These are phyloP conservation scores for Tirmania nivea DNA, from an alignment of 495 filamentous ascomycete species.

Conservation along the genomic window DNA sequence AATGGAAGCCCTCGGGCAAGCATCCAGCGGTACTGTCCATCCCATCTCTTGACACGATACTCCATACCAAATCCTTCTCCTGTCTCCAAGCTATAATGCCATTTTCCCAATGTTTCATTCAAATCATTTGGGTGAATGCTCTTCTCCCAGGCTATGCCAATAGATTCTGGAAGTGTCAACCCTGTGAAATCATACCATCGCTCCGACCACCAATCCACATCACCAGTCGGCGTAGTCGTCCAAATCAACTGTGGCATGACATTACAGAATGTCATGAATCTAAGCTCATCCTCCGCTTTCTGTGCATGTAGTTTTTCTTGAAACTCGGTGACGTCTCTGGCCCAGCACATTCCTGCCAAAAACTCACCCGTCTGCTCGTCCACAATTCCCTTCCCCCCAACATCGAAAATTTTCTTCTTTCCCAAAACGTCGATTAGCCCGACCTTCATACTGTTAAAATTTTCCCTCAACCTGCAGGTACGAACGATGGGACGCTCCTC, in stretches of 20 bases:
- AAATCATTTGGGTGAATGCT: constrained; percentile 27
- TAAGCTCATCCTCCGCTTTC: constrained; percentile 37
- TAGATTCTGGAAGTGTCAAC: constrained; percentile 29
- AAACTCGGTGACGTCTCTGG: constrained; percentile 43
- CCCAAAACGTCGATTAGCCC: constrained; percentile 32
- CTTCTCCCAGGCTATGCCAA: constrained; percentile 14
- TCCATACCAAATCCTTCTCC: constrained; percentile 44
- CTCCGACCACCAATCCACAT: constrained; percentile 43
- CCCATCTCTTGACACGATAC: constrained; percentile 39
- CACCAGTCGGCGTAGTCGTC: constrained; percentile 38
- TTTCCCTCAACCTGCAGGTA: constrained; percentile 32
- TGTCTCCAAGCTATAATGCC: constrained; percentile 36
- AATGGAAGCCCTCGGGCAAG: constrained; percentile 42
- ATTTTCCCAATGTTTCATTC: constrained; percentile 26
- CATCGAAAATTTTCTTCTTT: constrained; percentile 31
- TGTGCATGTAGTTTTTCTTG: constrained; percentile 37
- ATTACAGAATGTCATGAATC: constrained; percentile 48
- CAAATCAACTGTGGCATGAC: constrained; percentile 48
- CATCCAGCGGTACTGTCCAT: constrained; percentile 53
- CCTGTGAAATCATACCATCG: constrained; percentile 56
- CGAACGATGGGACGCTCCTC: constrained; percentile 40
- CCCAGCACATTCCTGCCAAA: constrained; percentile 39
- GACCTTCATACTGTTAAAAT: constrained; percentile 32
- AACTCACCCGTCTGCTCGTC: constrained; percentile 42
- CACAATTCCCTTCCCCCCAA: constrained; percentile 35